Conservation (phyloP, 2,329 filamentous ascomycete genomes). For the Lomentospora prolificans region DNA sequence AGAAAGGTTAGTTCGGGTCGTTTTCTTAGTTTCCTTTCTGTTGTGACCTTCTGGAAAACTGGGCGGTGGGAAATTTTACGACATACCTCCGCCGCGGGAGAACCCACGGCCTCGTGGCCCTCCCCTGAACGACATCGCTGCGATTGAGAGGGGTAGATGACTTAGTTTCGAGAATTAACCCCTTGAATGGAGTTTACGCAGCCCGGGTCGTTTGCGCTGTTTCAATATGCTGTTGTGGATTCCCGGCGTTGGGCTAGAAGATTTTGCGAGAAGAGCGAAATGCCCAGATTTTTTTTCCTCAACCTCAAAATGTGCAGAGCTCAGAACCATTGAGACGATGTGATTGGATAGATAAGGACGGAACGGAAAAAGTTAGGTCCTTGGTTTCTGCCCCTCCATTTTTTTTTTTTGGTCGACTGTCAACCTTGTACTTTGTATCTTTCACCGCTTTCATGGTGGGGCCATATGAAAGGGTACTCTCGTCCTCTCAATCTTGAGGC, state of each 20-base stretch:
- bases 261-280: neutral
- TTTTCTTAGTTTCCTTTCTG: neutral
- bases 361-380: slow-evolving; percentile 5
- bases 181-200: neutral
- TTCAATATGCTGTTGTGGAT: neutral
- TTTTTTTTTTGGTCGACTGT: neutral
- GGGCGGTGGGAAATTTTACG: too few species aligned
- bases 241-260: neutral
- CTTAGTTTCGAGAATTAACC: neutral
- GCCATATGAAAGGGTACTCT: too few species aligned
- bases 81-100: slow-evolving; percentile 25
- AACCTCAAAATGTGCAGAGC: slow-evolving; percentile 5
- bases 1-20: slow-evolving; percentile 7
- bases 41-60: too few species aligned
- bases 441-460: neutral
- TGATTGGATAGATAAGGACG: slow-evolving; percentile 1
- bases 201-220: too few species aligned
- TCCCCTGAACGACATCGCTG: slow-evolving; percentile 29
- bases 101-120: slow-evolving; percentile 23
- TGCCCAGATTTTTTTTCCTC: slow-evolving; percentile 3
- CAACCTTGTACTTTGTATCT: neutral
- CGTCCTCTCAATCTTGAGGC: too few species aligned
- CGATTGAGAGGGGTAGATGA: slow-evolving; percentile 8
- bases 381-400: slow-evolving; percentile 3
- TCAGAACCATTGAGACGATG: slow-evolving; percentile 1